Conservation (phyloP, 768 basidiomycete genomes). For the Xerocomus spinulosus region DNA sequence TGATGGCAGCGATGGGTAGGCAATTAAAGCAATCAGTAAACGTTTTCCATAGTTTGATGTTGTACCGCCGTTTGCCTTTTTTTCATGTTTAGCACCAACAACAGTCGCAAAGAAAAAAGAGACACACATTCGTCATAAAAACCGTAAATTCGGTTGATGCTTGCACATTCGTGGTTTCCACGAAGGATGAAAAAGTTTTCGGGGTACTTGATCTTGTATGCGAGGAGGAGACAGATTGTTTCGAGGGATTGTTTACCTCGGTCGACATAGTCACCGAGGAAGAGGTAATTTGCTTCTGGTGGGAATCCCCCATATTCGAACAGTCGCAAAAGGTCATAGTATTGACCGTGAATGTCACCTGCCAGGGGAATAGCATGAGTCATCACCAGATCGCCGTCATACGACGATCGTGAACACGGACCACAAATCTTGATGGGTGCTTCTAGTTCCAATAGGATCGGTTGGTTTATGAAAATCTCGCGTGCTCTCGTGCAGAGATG, state of each 20-base stretch:
- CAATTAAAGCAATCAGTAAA: slow-evolving; percentile 99
- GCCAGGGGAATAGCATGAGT: slow-evolving; percentile 22
- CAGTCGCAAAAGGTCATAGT: slow-evolving; percentile 95
- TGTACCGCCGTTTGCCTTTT: slow-evolving; percentile 97
- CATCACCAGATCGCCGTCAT: slow-evolving; percentile 9
- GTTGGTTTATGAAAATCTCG: slow-evolving; percentile 99
- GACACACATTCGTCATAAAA: slow-evolving; percentile 98
- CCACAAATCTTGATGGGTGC: slow-evolving; percentile 99
- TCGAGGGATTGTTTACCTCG: slow-evolving; percentile 98
- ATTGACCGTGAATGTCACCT: slow-evolving; percentile 99
- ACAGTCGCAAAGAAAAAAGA: neutral
- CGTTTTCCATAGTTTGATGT: slow-evolving; percentile 99
- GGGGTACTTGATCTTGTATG: slow-evolving; percentile 99
- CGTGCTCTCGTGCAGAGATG: slow-evolving; percentile 97
- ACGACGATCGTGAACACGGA: slow-evolving; percentile 36
- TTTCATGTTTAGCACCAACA: slow-evolving; percentile 10
- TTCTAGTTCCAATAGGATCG: slow-evolving; percentile 95
- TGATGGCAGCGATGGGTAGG: slow-evolving; percentile 97
- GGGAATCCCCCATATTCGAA: slow-evolving; percentile 99
- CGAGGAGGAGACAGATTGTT: slow-evolving; percentile 97
- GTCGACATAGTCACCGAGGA: slow-evolving; percentile 99
- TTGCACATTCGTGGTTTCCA: slow-evolving; percentile 98
- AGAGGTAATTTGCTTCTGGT: slow-evolving; percentile 99
- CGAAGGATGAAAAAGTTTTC: slow-evolving; percentile 99
- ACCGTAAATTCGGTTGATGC: slow-evolving; percentile 99